Base-by-base conservation (phyloP, 495 filamentous ascomycete species). In the Aspergillus affinis region DNA sequence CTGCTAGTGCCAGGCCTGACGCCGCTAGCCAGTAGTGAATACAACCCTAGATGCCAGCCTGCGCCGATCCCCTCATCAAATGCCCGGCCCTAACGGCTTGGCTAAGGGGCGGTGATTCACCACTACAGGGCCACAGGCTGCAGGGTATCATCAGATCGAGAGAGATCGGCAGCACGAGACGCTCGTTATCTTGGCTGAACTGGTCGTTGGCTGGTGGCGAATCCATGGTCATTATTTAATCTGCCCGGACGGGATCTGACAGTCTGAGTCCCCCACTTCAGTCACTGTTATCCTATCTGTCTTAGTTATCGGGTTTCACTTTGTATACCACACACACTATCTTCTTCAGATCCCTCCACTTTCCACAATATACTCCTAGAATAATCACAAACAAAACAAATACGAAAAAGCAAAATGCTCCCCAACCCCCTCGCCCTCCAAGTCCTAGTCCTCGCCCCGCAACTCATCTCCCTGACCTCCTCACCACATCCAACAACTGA, bases 391-490 rank as follows among this genome's bases (percentile, higher is more conserved):
- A 41, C 1, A 41, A 17, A 41, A 41, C 2, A 15, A 41, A 41
- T 15, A 17, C 3, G 15, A 41, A 49, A 20, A 49, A 26, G 9
- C n/a, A 20, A n/a, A 36, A 29, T 44, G 29, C 17, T 44, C 51
- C 41, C 29, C 41, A 21, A 30, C 20, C 30, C 30, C 4, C 29
- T 54, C 8, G 30, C 51, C 41, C 51, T 54, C 6, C 51, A 54
- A 23, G 51, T 54, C 26, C n/a, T 54, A 5, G 15, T 41, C 36
- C 51, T 54, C n/a, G 51, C 51, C 12, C 30, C 51, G 51, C 51
- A 54, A 23, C 26, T 54, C 18, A 20, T 44, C 20, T 54, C 51
- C 6, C 32, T 54, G n/a, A n/a, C n/a, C 30, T 41, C 51, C 4
- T 54, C 51, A 2, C 7, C 51, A 2, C n/a, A n/a, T n/a, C n/a